These are phyloP conservation scores for Pyricularia sp. DNA, from an alignment of 2,329 filamentous ascomycete species.

Conservation along the genomic window DNA sequence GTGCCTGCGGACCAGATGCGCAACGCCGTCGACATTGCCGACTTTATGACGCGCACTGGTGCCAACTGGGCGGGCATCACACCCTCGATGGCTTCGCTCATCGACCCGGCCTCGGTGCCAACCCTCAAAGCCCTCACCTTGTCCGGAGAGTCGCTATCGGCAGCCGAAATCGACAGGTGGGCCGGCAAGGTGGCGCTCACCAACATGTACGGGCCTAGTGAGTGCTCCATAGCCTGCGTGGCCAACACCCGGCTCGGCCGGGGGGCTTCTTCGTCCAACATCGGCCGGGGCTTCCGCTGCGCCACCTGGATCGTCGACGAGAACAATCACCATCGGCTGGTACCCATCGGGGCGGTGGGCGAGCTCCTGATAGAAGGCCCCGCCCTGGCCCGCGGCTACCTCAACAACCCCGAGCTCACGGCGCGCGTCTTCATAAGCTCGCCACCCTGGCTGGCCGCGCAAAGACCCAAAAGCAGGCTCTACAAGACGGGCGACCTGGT, in stretches of 20 bases:
- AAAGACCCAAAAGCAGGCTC: background rate
- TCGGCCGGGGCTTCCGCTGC: background rate
- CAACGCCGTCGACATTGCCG: background rate
- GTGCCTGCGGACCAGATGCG: background rate
- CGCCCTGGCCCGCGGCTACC: background rate
- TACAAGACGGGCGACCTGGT: constrained; percentile 3
- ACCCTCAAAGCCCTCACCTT: background rate
- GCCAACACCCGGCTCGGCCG: constrained; percentile 8
- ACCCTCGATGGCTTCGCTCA: constrained; percentile 2
- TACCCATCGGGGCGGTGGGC: background rate
- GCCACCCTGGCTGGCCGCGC: background rate
- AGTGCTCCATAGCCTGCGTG: background rate
- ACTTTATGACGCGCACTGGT: constrained; percentile 40
- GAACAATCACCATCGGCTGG: background rate
- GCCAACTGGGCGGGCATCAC: background rate
- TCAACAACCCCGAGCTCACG: background rate
- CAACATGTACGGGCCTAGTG: background rate
- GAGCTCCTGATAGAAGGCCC: background rate
- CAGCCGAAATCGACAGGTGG: background rate
- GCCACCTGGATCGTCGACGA: background rate
- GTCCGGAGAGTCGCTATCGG: background rate
- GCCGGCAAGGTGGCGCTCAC: background rate
- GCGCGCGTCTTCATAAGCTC: background rate
- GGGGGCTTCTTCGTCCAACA: background rate
- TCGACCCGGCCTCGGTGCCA: constrained; percentile 5